Conservation (phyloP, 306 rosid genomes). For the Citrullus colocynthis region DNA sequence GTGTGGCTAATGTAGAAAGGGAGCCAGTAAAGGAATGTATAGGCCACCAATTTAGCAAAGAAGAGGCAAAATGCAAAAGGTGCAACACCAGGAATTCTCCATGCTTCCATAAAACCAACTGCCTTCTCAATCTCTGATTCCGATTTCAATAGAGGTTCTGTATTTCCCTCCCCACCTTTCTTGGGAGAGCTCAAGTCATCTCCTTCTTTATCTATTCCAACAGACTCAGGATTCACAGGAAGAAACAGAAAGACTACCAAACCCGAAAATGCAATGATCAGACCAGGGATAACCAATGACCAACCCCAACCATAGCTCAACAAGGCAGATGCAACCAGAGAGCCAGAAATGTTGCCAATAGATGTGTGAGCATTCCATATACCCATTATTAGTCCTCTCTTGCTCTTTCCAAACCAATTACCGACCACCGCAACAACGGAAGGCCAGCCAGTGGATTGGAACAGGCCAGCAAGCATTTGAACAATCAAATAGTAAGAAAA, state of each 20-base stretch:
- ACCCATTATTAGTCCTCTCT: constrained; percentile 96
- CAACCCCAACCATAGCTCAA: constrained; percentile 94
- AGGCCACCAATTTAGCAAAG: constrained; percentile 96
- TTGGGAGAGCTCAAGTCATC: constrained; percentile 37
- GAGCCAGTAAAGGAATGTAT: constrained; percentile 96
- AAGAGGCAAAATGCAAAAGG: constrained; percentile 92
- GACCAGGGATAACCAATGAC: constrained; percentile 81
- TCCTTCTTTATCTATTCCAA: constrained; percentile 40
- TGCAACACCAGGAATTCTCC: constrained; percentile 98
- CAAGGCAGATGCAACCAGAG: constrained; percentile 75
- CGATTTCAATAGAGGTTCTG: constrained; percentile 41
- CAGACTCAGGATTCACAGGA: constrained; percentile 62
- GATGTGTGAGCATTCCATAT: constrained; percentile 99
- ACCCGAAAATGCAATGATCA: constrained; percentile 48
- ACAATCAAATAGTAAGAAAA: constrained; percentile 53
- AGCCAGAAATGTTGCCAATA: constrained; percentile 82
- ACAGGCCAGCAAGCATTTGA: constrained; percentile 88
- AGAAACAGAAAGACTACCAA: constrained; percentile 51
- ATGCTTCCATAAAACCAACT: constrained; percentile 87
- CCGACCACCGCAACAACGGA: constrained; percentile 93
- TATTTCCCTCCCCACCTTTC: constrained; percentile 41
- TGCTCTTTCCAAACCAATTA: constrained; percentile 91
- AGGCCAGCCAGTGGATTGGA: constrained; percentile 98
- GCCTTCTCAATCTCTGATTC: constrained; percentile 26
- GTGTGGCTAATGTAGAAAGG: constrained; percentile 90